Evolutionary conservation across 2,329 filamentous ascomycete species (phyloP), one percentile per base, ranked within the genome.

Genomic region (Fusarium dimerum): DNA sequence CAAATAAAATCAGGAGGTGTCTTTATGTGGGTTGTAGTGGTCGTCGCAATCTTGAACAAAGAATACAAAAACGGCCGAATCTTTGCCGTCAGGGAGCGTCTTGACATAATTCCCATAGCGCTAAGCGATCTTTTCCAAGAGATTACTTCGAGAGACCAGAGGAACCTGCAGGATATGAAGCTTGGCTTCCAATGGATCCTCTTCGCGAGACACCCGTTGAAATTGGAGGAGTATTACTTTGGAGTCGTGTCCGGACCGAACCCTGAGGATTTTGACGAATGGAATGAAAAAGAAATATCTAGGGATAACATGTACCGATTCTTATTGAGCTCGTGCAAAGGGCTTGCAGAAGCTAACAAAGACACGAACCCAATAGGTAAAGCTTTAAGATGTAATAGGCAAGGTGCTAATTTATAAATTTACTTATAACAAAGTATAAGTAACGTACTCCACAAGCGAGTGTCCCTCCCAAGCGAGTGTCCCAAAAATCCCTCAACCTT

Each of bases 151-250:
- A 70, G 78, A 26, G 81, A 86, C 54, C 20, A 54, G 1, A 49
- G 71, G 0, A 70, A 81, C 20, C 65, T 66, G 43, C 63, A 75
- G 2, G 65, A 72, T 0, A 56, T 84, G 1, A 50, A 72, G 0
- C 59, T 80, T 1, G 81, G 76, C 41, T 60, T 85, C 1, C 75
- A 48, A 47, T 84, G 77, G 76, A 67, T 86, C 3, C 69, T 85
- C 0, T 84, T 75, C 46, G 71, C 82, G 2, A 71, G 62, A 26
- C 61, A 66, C 1, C 76, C 80, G 0, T 55, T 84, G 5, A 67
- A 43, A 0, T 72, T 65, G 0, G 56, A 72, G 15, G 74, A 84
- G 59, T 67, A 80, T 1, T 81, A 78, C 59, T 60, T 59, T 26
- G 65, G 62, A 0, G 29, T 61, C 2, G 29, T 53, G 4, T 44